These are phyloP conservation scores for Musa troglodytarum DNA, from an alignment of 176 grass and related monocot species.

Conservation along the genomic window DNA sequence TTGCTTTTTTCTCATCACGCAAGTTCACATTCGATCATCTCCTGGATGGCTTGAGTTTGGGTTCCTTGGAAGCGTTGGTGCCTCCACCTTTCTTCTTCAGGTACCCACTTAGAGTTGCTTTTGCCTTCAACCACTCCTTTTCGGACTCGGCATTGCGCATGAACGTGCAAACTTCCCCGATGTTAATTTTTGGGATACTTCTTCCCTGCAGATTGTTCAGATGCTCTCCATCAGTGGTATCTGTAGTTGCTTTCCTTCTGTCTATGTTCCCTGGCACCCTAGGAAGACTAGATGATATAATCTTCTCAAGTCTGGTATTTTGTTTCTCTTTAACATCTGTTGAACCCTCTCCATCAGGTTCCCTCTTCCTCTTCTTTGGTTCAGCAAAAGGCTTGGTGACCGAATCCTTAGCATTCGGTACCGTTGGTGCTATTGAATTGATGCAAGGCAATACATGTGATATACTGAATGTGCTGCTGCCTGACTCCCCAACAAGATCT, in stretches of 20 bases:
- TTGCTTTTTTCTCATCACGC: background rate
- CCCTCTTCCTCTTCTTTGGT: conserved; percentile 24
- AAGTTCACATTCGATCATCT: background rate
- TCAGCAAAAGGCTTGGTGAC: background rate
- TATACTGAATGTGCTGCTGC: conserved; percentile 48
- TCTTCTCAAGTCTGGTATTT: background rate
- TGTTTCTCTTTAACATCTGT: conserved; percentile 6
- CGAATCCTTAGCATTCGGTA: conserved; percentile 9
- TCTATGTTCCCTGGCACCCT: background rate
- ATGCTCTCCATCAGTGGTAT: conserved; percentile 1
- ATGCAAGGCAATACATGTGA: conserved; percentile 35
- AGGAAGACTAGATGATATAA: background rate
- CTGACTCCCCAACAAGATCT: conserved; percentile 49
- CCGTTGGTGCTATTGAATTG: conserved; percentile 24
- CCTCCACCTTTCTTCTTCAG: conserved; percentile 42
- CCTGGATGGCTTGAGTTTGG: conserved; percentile 33
- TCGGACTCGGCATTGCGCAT: conserved; percentile 74
- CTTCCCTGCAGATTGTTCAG: conserved; percentile 23
- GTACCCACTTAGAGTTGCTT: conserved; percentile 54
- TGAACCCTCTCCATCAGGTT: background rate
- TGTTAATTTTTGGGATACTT: conserved; percentile 54
- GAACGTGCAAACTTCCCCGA: conserved; percentile 81
- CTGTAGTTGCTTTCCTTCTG: background rate
- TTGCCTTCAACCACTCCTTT: conserved; percentile 69
- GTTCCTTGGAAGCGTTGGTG: conserved; percentile 19